Base-by-base conservation (phyloP, 2,329 filamentous ascomycete genomes). In the Colletotrichum kahawae region DNA sequence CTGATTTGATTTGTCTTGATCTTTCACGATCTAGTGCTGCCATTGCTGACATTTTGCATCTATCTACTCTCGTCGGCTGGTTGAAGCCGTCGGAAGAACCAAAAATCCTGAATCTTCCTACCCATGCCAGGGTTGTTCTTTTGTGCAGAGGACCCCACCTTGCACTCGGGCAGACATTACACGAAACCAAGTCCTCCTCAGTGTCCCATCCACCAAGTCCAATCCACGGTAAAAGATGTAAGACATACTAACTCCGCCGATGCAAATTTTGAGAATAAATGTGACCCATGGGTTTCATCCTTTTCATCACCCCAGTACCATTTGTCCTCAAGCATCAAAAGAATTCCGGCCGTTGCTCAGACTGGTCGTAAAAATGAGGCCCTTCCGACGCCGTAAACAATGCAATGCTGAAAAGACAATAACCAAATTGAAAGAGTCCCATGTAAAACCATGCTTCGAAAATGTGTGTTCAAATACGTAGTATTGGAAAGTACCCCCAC, bases 321-420 rank as follows among this genome's bases (percentile, higher is more conserved):
- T n/a, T 38, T 38, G 21, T 56, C 60, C 59, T 36, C 43, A 65
- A 75, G 3, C 34, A n/a, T 36, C 38, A 70, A 62, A 10, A 33
- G 13, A n/a, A 71, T 59, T 36, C 73, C 24, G 69, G 73, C 56
- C 56, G 13, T 60, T 65, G 36, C 43, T 51, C 14, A 43, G 70
- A 14, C 36, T 65, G 31, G 29, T 70, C 51, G 36, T 68, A 64
- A 68, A 73, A 75, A 70, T 70, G 34, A 70, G 73, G 64, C 74
- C 67, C 66, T 67, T 68, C 66, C 74, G 56, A 74, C 77, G 77
- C 77, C 74, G 51, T 71, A 72, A 70, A 76, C 36, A 74, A 75
- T 76, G 74, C 74, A 66, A 76, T 74, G 74, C 74, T 70, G 56
- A 63, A 59, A 48, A 77, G 38, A 76, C 34, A 48, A 71, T 18